Evolutionary conservation across 2,329 filamentous ascomycete genomes (phyloP), one percentile per base, ranked within the genome.

Genomic region (Purpureocillium lavendulum): DNA sequence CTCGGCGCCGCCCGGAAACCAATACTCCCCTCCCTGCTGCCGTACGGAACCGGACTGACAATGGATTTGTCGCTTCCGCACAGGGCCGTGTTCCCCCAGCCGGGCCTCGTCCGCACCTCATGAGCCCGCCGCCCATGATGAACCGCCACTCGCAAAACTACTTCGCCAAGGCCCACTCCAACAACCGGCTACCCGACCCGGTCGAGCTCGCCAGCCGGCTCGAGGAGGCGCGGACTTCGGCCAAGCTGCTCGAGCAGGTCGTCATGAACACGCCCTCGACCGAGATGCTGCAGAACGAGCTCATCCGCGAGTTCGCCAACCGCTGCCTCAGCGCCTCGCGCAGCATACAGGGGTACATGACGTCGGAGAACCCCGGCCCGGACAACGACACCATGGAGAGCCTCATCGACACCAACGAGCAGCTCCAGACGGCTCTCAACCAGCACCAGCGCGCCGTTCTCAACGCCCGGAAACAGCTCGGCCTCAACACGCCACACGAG

Each of bases 371-470:
- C 56, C 89, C 90, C 0, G 58, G 77, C 1, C 89, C 90, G 0
- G 92, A 97, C 59, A 90, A 95, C 53, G 84, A 95, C 49, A 97
- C 90, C 1, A 87, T 97, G 75, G 80, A 92, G 56, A 89, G 80
- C 12, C 68, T 98, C 45, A 95, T 98, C 54, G 88, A 96, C 60
- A 92, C 87, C 12, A 95, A 94, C 57, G 92, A 97, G 61, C 84
- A 90, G 56, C 70, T 98, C 24, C 85, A 87, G 44, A 77, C 85
- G 33, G 82, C 89, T 0, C 71, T 90, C 31, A 92, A 80, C 47
- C 81, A 87, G 56, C 87, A 96, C 59, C 87, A 94, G 60, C 80
- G 88, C 40, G 83, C 87, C 9, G 67, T 94, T 31, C 63, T 82
- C n/a, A 71, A 70, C 42, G 76, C 78, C 3, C 66, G 73, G 45